Evolutionary conservation across 1,284 basidiomycete species (phyloP).

Genomic region (Marasmius sp.): DNA sequence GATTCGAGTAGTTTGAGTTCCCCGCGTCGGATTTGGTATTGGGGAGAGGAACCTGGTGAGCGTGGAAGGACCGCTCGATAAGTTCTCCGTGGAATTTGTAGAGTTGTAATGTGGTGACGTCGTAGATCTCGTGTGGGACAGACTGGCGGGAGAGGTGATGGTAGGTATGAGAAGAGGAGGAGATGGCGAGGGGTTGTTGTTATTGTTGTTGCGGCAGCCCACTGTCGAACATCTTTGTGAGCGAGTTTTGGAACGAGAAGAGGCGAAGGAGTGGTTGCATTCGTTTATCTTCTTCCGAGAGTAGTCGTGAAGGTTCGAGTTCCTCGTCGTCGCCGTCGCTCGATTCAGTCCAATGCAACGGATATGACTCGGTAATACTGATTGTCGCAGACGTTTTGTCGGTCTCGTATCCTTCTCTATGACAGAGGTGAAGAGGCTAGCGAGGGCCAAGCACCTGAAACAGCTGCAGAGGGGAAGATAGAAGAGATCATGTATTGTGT

Average conservation of each 20-base stretch:
- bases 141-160: slow-evolving; percentile 15
- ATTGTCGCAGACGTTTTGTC: slow-evolving; percentile 42
- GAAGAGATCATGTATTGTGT: no score
- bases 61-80: no score
- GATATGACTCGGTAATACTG: slow-evolving; percentile 41
- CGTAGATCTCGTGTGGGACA: slow-evolving; percentile 22
- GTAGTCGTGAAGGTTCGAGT: slow-evolving; percentile 13
- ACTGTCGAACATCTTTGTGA: background rate
- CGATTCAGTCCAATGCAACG: slow-evolving; percentile 25
- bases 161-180: no score
- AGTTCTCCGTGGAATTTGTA: no score
- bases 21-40: no score
- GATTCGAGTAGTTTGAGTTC: no score
- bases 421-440: slow-evolving; percentile 11
- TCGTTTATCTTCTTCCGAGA: slow-evolving; percentile 20
- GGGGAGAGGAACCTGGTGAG: no score
- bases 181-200: background rate
- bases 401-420: slow-evolving; percentile 30
- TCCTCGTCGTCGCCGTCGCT: slow-evolving; percentile 33
- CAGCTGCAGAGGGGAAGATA: no score
- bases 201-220: background rate
- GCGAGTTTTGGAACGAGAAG: slow-evolving; percentile 22
- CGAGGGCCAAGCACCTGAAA: slow-evolving; percentile 16
- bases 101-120: slow-evolving; percentile 37
- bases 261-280: slow-evolving; percentile 30